These are phyloP conservation scores for Furculomyces boomerangus DNA, from an alignment of 371 early-diverging fungal species.

Conservation along the genomic window DNA sequence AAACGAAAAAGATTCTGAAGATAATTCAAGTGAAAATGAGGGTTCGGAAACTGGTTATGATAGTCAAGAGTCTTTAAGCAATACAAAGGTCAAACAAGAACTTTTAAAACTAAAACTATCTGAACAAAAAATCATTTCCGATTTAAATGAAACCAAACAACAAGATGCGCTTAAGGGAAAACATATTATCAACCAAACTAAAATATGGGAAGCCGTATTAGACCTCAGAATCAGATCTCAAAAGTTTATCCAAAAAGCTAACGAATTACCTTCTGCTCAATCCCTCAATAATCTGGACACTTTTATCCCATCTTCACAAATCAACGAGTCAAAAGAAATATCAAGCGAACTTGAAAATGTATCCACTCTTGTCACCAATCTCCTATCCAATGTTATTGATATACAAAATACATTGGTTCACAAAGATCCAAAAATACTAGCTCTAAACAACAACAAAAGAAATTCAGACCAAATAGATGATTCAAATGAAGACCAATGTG, in stretches of 20 bases:
- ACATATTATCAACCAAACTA: slow-evolving; percentile 55
- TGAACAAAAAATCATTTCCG: slow-evolving; percentile 54
- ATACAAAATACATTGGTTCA: slow-evolving; percentile 10
- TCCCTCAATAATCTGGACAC: not conserved
- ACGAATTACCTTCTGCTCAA: slow-evolving; percentile 64
- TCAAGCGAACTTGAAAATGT: slow-evolving; percentile 2
- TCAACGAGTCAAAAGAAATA: not conserved
- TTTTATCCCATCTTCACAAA: slow-evolving; percentile 7
- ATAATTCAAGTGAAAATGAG: too few relatives aligned
- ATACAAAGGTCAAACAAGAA: slow-evolving; percentile 34
- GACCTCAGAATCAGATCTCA: slow-evolving; percentile 83
- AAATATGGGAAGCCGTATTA: slow-evolving; percentile 68
- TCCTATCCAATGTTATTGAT: slow-evolving; percentile 11
- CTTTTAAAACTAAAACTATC: slow-evolving; percentile 56
- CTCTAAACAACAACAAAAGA: too few relatives aligned
- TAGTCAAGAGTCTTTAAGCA: not conserved
- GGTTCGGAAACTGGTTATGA: slow-evolving; percentile 4
- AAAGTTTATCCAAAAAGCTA: slow-evolving; percentile 48
- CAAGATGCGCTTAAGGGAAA: slow-evolving; percentile 75
- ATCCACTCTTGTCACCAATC: slow-evolving; percentile 4
- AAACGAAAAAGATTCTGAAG: slow-evolving; percentile 6
- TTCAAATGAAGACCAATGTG: too few relatives aligned
- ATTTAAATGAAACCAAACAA: slow-evolving; percentile 45
- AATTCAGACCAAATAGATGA: too few relatives aligned
- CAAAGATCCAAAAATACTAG: too few relatives aligned